Evolutionary conservation across 306 rosid genomes (phyloP).

Genomic region (Hylodesmum podocarpum): DNA sequence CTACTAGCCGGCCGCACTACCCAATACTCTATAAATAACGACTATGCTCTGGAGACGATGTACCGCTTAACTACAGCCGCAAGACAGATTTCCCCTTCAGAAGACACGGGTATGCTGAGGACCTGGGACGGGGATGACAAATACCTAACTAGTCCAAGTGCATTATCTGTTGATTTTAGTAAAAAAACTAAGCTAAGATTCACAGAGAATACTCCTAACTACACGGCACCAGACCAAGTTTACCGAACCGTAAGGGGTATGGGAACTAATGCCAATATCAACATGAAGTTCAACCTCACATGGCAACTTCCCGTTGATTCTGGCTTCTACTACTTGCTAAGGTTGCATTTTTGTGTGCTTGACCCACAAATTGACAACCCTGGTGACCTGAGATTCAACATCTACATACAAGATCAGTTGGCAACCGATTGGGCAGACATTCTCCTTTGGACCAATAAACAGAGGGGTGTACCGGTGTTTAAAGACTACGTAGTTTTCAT

Average conservation of each 20-base stretch:
- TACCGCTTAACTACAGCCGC: too few relatives aligned
- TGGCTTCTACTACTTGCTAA: background rate
- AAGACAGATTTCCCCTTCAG: too few relatives aligned
- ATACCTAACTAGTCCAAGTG: background rate
- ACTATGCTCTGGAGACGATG: too few relatives aligned
- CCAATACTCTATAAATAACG: too few relatives aligned
- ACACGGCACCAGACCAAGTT: too few relatives aligned
- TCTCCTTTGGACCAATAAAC: too few relatives aligned
- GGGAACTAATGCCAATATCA: background rate
- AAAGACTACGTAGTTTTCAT: too few relatives aligned
- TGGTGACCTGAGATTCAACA: background rate
- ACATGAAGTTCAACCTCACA: background rate
- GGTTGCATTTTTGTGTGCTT: background rate
- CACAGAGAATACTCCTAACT: too few relatives aligned
- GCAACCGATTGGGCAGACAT: background rate
- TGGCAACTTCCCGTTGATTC: background rate
- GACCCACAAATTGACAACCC: rapidly evolving
- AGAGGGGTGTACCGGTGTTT: too few relatives aligned
- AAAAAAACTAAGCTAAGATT: too few relatives aligned
- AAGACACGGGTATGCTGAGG: background rate
- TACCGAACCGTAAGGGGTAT: background rate
- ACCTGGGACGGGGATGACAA: background rate
- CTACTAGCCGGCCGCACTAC: too few relatives aligned
- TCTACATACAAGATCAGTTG: background rate
- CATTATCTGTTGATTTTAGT: too few relatives aligned